Conservation (phyloP, 176 grass and related monocot species). For the Rhynchospora pubera region DNA sequence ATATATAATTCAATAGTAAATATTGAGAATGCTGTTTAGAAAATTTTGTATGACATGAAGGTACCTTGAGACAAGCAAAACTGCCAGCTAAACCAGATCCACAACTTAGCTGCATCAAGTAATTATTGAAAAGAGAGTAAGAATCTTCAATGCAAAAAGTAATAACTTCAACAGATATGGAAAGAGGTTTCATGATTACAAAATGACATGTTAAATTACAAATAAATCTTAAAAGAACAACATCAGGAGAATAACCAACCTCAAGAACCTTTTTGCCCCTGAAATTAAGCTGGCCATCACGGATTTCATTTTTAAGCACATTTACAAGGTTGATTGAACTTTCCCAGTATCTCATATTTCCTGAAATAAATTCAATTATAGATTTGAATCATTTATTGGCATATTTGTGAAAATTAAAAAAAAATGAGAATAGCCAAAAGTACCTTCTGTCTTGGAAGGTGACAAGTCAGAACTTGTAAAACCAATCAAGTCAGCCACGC, state of each 20-base stretch:
- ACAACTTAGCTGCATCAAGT: constrained; percentile 75
- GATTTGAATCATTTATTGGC: not conserved
- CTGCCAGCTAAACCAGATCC: constrained; percentile 75
- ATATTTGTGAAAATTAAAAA: constrained; percentile 4
- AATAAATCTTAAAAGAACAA: not conserved
- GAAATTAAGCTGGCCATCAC: constrained; percentile 85
- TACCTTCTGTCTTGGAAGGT: constrained; percentile 67
- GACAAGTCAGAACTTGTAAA: constrained; percentile 48
- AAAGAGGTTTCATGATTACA: constrained; percentile 14
- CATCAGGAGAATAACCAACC: constrained; percentile 30
- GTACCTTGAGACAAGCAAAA: constrained; percentile 90
- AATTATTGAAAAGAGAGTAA: constrained; percentile 16
- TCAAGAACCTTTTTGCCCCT: constrained; percentile 85
- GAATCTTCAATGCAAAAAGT: constrained; percentile 9
- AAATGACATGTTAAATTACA: not conserved
- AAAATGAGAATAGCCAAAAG: not conserved
- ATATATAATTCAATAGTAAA: not conserved
- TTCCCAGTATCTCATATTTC: constrained; percentile 72
- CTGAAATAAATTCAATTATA: constrained; percentile 26
- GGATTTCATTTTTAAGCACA: constrained; percentile 77
- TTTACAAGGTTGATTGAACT: constrained; percentile 71
- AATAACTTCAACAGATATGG: not conserved
- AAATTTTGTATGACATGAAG: constrained; percentile 7
- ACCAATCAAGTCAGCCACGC: constrained; percentile 75
- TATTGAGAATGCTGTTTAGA: not conserved